Evolutionary conservation across 1,284 basidiomycete genomes (phyloP), one percentile per base, ranked within the genome.

Genomic region (Somion occarium): DNA sequence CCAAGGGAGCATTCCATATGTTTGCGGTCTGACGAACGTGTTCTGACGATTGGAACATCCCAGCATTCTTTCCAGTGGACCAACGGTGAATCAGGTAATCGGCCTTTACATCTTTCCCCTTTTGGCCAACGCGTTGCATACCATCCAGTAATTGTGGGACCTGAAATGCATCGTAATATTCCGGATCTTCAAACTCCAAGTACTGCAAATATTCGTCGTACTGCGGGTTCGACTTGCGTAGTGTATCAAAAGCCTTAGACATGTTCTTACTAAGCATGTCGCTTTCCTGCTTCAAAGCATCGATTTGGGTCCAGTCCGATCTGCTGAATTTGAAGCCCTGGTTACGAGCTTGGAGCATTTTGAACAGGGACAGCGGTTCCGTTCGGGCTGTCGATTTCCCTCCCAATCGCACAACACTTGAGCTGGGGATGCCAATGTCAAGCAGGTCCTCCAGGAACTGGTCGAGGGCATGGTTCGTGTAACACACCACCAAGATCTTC

Each of bases 391-490:
- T 80, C 0, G 73, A 72, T 55, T 82, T 80, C 1, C 80, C 73
- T 4, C 82, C 82, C 0, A 85, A 64, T 0, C 82, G 73, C 25
- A 78, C 73, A 50, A 85, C 74, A 34, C 56, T 65, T 0, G 47
- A 5, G 1, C 53, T 38, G 0, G 82, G 76, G 9, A 85, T 82
- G 1, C 79, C 80, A 20, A 81, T 79, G 41, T 77, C 70, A 3
- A 85, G 56, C 0, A 85, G 68, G 50, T 80, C 76, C 50, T 79
- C 76, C 1, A 85, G 67, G 49, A 85, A 81, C 52, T 83, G 78
- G 54, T 85, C 82, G 0, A 85, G 71, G 0, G 83, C 82, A 53
- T 85, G 83, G 52, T 85, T 85, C 0, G 83, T 85, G 53, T 76
- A 85, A 57, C 82, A 84, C 19, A 82, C 78, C 3, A 85, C 80